phyloP scores from a whole-genome alignment of 768 basidiomycete species.

The Botryobasidium botryosum region DNA sequence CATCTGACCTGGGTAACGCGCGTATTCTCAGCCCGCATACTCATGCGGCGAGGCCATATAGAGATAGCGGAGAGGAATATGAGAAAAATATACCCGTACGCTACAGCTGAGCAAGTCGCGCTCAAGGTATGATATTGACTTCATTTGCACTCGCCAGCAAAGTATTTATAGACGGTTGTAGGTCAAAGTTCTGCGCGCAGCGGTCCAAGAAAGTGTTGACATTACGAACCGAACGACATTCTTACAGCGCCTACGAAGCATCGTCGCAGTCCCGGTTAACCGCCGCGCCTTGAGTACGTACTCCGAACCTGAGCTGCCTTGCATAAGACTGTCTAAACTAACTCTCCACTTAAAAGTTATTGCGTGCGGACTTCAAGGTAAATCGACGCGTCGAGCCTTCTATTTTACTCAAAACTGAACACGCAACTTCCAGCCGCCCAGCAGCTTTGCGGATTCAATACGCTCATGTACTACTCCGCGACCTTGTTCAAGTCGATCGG shows the following conservation, averaged over 20 bases:
- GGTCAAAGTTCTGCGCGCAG: slow-evolving; percentile 38
- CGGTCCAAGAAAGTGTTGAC: slow-evolving; percentile 44
- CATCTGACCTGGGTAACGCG: neutral
- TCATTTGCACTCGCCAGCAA: neutral
- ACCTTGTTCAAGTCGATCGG: slow-evolving; percentile 51
- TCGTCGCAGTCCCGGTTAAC: slow-evolving; percentile 39
- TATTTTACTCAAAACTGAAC: too few relatives aligned
- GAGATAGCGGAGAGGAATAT: slow-evolving; percentile 38
- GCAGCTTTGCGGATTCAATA: slow-evolving; percentile 74
- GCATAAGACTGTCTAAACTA: neutral
- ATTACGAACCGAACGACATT: slow-evolving; percentile 48
- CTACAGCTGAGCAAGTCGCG: slow-evolving; percentile 45
- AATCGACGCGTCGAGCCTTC: too few relatives aligned
- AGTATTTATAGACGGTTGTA: neutral
- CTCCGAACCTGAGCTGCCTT: neutral
- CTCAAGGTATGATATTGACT: slow-evolving; percentile 27
- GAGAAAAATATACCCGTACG: slow-evolving; percentile 48
- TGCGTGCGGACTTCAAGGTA: slow-evolving; percentile 67
- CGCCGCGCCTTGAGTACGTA: slow-evolving; percentile 49
- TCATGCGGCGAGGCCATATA: slow-evolving; percentile 38
- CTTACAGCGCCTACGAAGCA: slow-evolving; percentile 34
- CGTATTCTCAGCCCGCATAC: slow-evolving; percentile 36
- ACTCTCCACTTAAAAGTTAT: slow-evolving; percentile 30
- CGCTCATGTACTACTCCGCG: slow-evolving; percentile 27
- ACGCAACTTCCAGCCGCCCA: too few relatives aligned